Percentiles rank a stretch among this genome's conserved stretches.
phyloP scores from a whole-genome alignment of 73 alveolate genomes.

The Diophrys appendiculata region DNA sequence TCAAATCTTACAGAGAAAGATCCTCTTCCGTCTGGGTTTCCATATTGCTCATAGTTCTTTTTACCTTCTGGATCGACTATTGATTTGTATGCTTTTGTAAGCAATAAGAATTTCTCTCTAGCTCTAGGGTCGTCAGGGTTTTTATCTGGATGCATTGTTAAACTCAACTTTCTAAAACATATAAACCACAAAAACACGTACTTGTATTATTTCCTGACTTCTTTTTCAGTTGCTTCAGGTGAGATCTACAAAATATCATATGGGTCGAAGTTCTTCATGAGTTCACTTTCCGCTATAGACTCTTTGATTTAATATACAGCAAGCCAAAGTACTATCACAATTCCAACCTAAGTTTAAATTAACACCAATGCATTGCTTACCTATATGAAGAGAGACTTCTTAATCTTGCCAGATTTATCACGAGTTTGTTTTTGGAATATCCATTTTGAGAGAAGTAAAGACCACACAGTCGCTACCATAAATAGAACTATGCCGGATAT shows the following conservation, averaged over 20 bases:
- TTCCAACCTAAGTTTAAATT: neutral
- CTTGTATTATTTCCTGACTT: constrained; percentile 1
- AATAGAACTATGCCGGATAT: neutral
- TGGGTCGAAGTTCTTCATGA: constrained; percentile 4
- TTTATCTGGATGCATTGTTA: constrained; percentile 88
- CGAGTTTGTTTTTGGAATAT: too few relatives aligned
- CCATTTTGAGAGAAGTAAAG: neutral
- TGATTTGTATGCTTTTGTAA: constrained; percentile 81
- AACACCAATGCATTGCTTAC: neutral
- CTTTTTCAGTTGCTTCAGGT: neutral
- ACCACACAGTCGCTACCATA: neutral
- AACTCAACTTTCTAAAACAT: constrained; percentile 49
- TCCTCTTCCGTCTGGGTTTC: constrained; percentile 92
- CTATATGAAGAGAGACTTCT: neutral
- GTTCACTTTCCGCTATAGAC: neutral
- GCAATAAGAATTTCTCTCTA: constrained; percentile 72
- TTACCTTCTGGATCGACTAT: constrained; percentile 77
- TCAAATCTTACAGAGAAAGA: constrained; percentile 13
- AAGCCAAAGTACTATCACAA: neutral
- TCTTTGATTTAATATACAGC: neutral
- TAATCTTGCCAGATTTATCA: neutral
- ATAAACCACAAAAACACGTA: neutral
- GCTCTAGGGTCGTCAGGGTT: constrained; percentile 90
- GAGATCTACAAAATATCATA: neutral
- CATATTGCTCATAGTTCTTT: constrained; percentile 86